Evolutionary conservation across 345 rosid genomes (phyloP), one percentile per base, ranked within the genome.

Genomic region (Hypericum androsaemum): DNA sequence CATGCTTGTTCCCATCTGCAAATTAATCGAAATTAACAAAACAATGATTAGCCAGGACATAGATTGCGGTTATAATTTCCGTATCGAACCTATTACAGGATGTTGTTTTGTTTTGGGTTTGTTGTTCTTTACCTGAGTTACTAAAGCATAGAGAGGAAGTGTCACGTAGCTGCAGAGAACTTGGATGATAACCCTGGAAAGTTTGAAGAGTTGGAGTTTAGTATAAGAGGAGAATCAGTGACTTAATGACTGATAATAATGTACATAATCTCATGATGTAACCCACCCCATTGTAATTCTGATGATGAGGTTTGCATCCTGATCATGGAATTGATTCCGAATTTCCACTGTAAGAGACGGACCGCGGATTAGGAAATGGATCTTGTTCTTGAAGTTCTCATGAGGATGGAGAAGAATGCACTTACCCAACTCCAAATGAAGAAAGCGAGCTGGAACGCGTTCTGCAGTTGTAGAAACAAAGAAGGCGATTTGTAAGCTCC

Each of bases 111-210:
- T n/a, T 12, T 37, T 47, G 11, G 5, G 50, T 10, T 36, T 13
- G 6, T 56, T 10, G 39, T 11, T 57, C 5, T 54, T 73, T 56
- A 88, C 97, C 85, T 88, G 98, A 9, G 96, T 92, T 47, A 92
- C 98, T 28, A 92, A 63, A 38, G 98, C 98, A 60, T 92, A 88
- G n/a, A 92, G 85, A 51, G 98, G 97, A 58, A 92, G 80, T 15
- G 95, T 88, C 64, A 92, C 86, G 50, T 92, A 92, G 59, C 98
- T 92, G 81, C 98, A 92, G 16, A 88, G 38, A 48, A 92, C 61
- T 65, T 88, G 97, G 62, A 80, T 76, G 41, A 81, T 6, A 43
- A 85, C 75, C 87, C 97, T 92, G 82, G 12, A 69, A 62, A 35
- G 35, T 47, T 17, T 13, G 40, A 22, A 22, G 32, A 22, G 32